These are phyloP conservation scores for Aureobasidium sp. DNA, from an alignment of 2,329 filamentous ascomycete species.

Conservation along the genomic window DNA sequence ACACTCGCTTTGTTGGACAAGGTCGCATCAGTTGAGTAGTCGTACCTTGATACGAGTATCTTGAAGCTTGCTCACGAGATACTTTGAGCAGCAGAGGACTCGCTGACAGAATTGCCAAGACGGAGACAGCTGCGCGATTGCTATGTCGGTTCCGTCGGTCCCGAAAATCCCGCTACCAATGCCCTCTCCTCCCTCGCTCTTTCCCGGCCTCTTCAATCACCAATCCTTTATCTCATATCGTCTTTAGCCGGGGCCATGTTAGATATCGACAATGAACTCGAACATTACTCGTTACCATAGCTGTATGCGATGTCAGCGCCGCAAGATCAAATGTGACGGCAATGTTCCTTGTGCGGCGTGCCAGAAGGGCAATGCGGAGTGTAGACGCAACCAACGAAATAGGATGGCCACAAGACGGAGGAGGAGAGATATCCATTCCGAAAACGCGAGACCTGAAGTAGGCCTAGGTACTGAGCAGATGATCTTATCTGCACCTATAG, in stretches of 20 bases:
- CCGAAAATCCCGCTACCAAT: not conserved
- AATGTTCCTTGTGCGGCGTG: not conserved
- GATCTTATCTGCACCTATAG: not conserved
- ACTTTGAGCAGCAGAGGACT: not conserved
- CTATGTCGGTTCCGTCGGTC: not conserved
- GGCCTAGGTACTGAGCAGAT: not conserved
- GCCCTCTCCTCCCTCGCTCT: no score
- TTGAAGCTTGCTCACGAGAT: constrained; percentile 9
- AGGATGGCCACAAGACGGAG: not conserved
- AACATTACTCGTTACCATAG: not conserved
- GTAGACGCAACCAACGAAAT: not conserved
- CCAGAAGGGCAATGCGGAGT: not conserved
- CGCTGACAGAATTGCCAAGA: no score
- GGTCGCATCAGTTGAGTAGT: constrained; percentile 5
- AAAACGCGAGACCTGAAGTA: not conserved
- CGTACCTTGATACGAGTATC: constrained; percentile 8
- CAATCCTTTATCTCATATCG: no score
- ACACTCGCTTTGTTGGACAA: not conserved
- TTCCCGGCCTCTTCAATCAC: no score
- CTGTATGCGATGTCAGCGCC: not conserved
- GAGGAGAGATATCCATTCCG: not conserved
- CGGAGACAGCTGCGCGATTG: no score
- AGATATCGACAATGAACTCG: not conserved
- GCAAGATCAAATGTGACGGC: not conserved
- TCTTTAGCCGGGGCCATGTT: no score